phyloP scores from a whole-genome alignment of 345 rosid genomes.

The Populus simonii region DNA sequence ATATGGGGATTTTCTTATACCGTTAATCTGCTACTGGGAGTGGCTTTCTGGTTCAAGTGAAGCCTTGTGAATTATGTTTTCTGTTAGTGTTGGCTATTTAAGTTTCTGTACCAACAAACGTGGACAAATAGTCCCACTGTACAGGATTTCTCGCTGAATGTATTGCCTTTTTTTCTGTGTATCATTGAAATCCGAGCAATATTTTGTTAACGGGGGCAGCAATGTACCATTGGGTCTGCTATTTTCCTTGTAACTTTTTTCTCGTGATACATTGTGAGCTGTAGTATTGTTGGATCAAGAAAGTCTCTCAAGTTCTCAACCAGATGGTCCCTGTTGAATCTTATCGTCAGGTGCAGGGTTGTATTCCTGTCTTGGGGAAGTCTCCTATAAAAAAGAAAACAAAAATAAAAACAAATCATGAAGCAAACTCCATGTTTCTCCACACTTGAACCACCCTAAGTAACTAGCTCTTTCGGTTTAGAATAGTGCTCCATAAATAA shows the following conservation, averaged over 20 bases:
- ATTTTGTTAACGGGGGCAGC: background rate
- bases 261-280: background rate
- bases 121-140: background rate
- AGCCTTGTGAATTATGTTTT: background rate
- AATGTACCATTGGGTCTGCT: background rate
- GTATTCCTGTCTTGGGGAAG: background rate
- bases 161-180: background rate
- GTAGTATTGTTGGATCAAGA: background rate
- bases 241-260: background rate
- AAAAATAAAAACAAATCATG: no score
- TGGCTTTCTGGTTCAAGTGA: background rate
- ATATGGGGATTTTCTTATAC: background rate
- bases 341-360: background rate
- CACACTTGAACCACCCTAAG: no score
- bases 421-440: no score
- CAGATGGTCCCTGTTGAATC: background rate
- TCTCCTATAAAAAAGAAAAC: background rate
- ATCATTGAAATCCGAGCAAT: background rate
- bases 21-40: background rate
- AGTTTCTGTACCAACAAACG: background rate
- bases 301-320: background rate
- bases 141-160: background rate
- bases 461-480: no score
- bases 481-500: no score
- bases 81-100: background rate